phyloP scores from a whole-genome alignment of 352 stramenopile species.

The Phytophthora sp. region DNA sequence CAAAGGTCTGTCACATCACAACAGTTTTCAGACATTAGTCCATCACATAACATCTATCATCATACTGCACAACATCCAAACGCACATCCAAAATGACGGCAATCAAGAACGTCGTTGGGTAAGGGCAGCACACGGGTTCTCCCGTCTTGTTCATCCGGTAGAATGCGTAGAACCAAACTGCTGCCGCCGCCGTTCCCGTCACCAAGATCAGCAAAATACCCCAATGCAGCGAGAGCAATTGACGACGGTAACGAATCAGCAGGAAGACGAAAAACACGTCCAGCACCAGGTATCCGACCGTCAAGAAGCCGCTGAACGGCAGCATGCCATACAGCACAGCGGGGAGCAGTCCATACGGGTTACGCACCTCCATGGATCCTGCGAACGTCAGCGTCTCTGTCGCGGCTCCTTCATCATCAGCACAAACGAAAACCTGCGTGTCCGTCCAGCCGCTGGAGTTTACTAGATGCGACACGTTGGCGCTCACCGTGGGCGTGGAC shows the following conservation, averaged over 20 bases:
- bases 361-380: constrained; percentile 79
- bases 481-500: constrained; percentile 44
- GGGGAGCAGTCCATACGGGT: constrained; percentile 82
- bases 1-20: constrained; percentile 52
- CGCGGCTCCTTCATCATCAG: constrained; percentile 50
- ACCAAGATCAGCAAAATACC: constrained; percentile 83
- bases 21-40: constrained; percentile 16
- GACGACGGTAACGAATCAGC: constrained; percentile 67
- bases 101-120: constrained; percentile 84
- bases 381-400: constrained; percentile 64
- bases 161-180: constrained; percentile 86
- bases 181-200: constrained; percentile 69
- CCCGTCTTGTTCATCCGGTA: constrained; percentile 90
- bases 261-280: constrained; percentile 82
- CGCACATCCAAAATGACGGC: constrained; percentile 84
- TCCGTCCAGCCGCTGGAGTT: constrained; percentile 77
- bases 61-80: constrained; percentile 10
- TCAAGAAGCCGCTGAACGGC: constrained; percentile 80
- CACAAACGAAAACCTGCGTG: constrained; percentile 82
- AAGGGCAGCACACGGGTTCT: constrained; percentile 89
- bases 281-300: constrained; percentile 78
- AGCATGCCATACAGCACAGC: constrained; percentile 87
- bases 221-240: constrained; percentile 82
- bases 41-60: background rate
- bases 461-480: constrained; percentile 62